phyloP scores from a whole-genome alignment of 2,329 filamentous ascomycete genomes.

The Fusarium longipes region DNA sequence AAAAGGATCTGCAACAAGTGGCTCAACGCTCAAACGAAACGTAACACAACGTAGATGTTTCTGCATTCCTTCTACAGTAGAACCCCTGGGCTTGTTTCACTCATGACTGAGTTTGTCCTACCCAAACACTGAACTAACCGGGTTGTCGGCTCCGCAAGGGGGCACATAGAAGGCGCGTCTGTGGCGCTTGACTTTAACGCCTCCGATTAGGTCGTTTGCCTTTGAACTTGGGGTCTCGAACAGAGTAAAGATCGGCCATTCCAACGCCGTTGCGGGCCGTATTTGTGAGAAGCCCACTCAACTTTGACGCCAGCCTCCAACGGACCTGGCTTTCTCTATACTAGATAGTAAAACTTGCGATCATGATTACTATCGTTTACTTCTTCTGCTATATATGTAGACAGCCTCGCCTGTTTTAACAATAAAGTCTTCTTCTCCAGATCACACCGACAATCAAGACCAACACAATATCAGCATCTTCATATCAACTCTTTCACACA shows the following conservation, averaged over 20 bases:
- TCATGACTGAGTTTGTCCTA: slow-evolving; percentile 2
- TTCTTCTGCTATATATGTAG: slow-evolving; percentile 26
- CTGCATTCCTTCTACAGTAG: slow-evolving; percentile 12
- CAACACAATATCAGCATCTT: background rate
- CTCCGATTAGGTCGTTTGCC: slow-evolving; percentile 12
- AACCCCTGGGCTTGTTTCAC: slow-evolving; percentile 29
- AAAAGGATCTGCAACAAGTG: slow-evolving; percentile 20
- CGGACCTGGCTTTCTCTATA: slow-evolving; percentile 14
- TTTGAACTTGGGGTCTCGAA: slow-evolving; percentile 27
- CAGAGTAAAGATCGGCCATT: slow-evolving; percentile 28
- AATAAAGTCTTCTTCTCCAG: slow-evolving; percentile 6
- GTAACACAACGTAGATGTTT: slow-evolving; percentile 2
- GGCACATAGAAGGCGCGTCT: background rate
- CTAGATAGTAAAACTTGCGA: background rate
- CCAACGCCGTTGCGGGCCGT: slow-evolving; percentile 32
- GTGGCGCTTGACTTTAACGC: slow-evolving; percentile 37
- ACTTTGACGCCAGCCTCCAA: slow-evolving; percentile 32
- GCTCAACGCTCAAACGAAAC: slow-evolving; percentile 24
- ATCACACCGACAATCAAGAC: slow-evolving; percentile 7
- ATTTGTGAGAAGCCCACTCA: background rate
- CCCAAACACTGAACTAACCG: background rate
- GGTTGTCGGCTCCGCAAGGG: slow-evolving; percentile 10
- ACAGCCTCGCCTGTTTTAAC: slow-evolving; percentile 4
- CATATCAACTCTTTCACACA: background rate
- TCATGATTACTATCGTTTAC: background rate